Percentiles rank a stretch among this genome's conserved stretches.
phyloP scores from a whole-genome alignment of 2,329 filamentous ascomycete species.

The Fusarium vanettenii region DNA sequence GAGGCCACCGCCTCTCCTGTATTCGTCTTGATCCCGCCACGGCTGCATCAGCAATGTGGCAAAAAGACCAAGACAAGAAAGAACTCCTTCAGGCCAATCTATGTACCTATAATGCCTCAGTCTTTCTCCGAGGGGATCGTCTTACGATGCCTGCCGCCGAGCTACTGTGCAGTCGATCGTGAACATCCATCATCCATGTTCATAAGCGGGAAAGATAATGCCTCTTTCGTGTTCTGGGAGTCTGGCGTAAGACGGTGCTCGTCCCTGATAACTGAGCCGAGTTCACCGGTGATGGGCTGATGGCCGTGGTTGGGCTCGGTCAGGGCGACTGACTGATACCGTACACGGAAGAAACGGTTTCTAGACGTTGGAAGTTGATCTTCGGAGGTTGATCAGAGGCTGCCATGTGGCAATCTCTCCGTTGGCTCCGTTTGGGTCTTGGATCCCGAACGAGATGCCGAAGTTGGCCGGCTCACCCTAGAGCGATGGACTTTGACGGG shows the following conservation, averaged over 20 bases:
- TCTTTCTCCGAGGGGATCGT: neutral
- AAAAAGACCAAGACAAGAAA: slow-evolving; percentile 1
- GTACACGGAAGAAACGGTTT: neutral
- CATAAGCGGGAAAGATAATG: slow-evolving; percentile 7
- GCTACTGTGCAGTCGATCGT: neutral
- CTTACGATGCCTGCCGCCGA: neutral
- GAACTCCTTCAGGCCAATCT: neutral
- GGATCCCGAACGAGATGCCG: neutral
- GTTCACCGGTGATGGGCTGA: slow-evolving; percentile 1
- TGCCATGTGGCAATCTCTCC: slow-evolving; percentile 37
- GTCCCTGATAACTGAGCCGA: neutral
- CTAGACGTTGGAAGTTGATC: neutral
- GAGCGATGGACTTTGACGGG: neutral
- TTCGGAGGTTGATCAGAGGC: slow-evolving; percentile 25
- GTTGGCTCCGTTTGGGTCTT: slow-evolving; percentile 6
- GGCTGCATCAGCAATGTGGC: slow-evolving; percentile 29
- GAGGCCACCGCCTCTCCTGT: neutral
- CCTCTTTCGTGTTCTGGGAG: slow-evolving; percentile 3
- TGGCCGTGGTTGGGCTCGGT: neutral
- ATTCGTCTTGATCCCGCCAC: slow-evolving; percentile 14
- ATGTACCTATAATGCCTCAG: neutral
- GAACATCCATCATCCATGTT: neutral
- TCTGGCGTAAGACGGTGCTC: neutral
- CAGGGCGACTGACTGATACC: neutral
- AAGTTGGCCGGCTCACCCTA: slow-evolving; percentile 29